Percentiles rank a stretch among this genome's conserved stretches.
phyloP scores from a whole-genome alignment of 2,329 filamentous ascomycete species.

The Alternaria rosae region DNA sequence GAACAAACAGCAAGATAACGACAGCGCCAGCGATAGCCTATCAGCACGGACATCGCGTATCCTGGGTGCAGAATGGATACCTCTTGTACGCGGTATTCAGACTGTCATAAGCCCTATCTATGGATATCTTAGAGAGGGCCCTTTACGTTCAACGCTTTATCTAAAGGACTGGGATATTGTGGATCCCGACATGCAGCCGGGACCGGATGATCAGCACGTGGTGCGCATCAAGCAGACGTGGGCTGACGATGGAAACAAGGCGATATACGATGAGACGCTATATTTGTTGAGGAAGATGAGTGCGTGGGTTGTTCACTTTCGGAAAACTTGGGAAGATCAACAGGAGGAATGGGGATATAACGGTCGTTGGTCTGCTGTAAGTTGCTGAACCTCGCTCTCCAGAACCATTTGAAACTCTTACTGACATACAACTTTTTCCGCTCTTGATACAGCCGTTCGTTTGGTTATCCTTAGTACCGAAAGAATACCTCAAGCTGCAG shows the following conservation, averaged over 20 bases:
- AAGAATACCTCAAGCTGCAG: slow-evolving; percentile 22
- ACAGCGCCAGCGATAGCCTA: background rate
- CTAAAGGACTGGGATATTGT: slow-evolving; percentile 22
- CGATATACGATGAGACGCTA: slow-evolving; percentile 17
- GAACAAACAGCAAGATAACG: background rate
- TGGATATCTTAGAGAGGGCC: slow-evolving; percentile 17
- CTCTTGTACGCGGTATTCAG: slow-evolving; percentile 22
- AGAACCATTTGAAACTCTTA: background rate
- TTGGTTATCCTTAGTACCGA: slow-evolving; percentile 21
- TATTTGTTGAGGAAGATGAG: slow-evolving; percentile 15
- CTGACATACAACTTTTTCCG: background rate
- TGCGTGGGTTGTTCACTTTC: slow-evolving; percentile 22
- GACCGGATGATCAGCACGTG: slow-evolving; percentile 16
- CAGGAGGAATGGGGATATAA: slow-evolving; percentile 17
- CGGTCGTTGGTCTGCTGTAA: slow-evolving; percentile 14
- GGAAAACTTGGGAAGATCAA: background rate
- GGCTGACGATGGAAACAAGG: slow-evolving; percentile 6
- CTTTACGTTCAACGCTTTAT: slow-evolving; percentile 19
- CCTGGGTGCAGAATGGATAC: slow-evolving; percentile 31
- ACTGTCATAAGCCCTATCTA: slow-evolving; percentile 14
- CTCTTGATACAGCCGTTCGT: slow-evolving; percentile 16
- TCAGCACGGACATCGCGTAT: slow-evolving; percentile 16
- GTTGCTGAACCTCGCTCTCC: background rate
- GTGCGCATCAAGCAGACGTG: slow-evolving; percentile 16
- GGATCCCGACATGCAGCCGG: slow-evolving; percentile 7